A percentile compares a stretch with the other conserved stretches of the same genome.
Evolutionary conservation across 805 yeast genomes (phyloP).

Genomic region (Lachancea mirantina): DNA sequence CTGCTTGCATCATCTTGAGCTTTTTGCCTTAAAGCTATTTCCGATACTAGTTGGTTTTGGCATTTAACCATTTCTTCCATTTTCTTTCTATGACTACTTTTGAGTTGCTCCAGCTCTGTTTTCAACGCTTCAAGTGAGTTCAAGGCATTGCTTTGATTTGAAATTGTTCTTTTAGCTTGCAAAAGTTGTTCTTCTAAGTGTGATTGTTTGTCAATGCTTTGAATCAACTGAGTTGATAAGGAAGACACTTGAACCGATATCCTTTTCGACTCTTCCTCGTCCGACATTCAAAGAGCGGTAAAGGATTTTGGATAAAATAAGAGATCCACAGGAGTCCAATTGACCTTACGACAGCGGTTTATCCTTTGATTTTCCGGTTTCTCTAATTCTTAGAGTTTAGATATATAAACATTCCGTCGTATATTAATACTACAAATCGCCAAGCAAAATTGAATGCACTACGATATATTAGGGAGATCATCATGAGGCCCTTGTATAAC

Average conservation of each 20-base stretch:
- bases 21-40: slow-evolving; percentile 33
- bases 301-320: too few relatives aligned
- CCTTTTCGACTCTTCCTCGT: slow-evolving; percentile 35
- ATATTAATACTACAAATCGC: too few relatives aligned
- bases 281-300: too few relatives aligned
- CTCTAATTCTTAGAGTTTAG: too few relatives aligned
- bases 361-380: too few relatives aligned
- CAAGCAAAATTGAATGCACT: too few relatives aligned
- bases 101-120: slow-evolving; percentile 29
- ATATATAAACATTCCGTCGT: too few relatives aligned
- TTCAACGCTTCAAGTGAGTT: slow-evolving; percentile 28
- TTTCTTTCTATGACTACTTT: slow-evolving; percentile 7
- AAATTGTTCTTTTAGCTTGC: slow-evolving; percentile 33
- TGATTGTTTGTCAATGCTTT: slow-evolving; percentile 52
- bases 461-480: too few relatives aligned
- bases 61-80: slow-evolving; percentile 21
- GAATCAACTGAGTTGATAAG: slow-evolving; percentile 52
- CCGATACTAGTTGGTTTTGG: slow-evolving; percentile 22
- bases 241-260: slow-evolving; percentile 49
- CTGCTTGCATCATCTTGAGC: slow-evolving; percentile 56
- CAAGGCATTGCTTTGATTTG: slow-evolving; percentile 18
- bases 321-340: too few relatives aligned
- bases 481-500: too few relatives aligned
- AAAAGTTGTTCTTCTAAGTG: slow-evolving; percentile 45
- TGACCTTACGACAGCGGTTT: too few relatives aligned